A percentile compares a stretch with the other conserved stretches of the same genome.
Evolutionary conservation across 768 basidiomycete species (phyloP).

Genomic region (Strobilomyces confusus): DNA sequence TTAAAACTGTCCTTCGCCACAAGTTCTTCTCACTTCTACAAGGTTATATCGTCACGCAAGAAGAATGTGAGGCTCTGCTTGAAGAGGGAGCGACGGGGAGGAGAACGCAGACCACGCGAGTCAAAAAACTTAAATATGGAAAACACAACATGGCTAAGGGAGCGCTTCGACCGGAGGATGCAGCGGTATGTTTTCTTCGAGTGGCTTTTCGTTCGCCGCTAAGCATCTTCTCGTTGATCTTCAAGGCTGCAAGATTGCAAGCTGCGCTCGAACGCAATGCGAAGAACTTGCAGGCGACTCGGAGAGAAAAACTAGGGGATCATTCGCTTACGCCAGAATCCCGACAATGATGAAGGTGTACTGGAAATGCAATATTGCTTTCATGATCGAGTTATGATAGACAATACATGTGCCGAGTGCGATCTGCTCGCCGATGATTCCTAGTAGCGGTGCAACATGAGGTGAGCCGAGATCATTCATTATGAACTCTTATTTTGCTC

Average conservation of each 20-base stretch:
- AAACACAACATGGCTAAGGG: slow-evolving; percentile 92
- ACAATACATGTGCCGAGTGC: slow-evolving; percentile 20
- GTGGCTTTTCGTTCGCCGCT: neutral
- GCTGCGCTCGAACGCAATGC: slow-evolving; percentile 54
- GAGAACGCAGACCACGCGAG: slow-evolving; percentile 37
- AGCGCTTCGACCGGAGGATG: slow-evolving; percentile 76
- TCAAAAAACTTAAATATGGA: slow-evolving; percentile 55
- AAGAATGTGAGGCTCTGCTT: slow-evolving; percentile 68
- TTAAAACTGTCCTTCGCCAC: slow-evolving; percentile 79
- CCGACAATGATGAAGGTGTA: slow-evolving; percentile 1
- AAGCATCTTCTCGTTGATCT: neutral
- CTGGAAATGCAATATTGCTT: slow-evolving; percentile 9
- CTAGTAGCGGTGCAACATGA: neutral
- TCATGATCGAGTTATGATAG: slow-evolving; percentile 14
- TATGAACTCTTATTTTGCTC: slow-evolving; percentile 53
- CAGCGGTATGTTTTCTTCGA: slow-evolving; percentile 52
- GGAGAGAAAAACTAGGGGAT: slow-evolving; percentile 22
- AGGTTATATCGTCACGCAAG: slow-evolving; percentile 66
- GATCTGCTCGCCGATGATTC: slow-evolving; percentile 8
- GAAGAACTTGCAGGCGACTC: slow-evolving; percentile 26
- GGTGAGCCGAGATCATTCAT: slow-evolving; percentile 23
- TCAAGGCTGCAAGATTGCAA: slow-evolving; percentile 66
- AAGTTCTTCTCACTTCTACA: slow-evolving; percentile 80
- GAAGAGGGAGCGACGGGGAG: slow-evolving; percentile 27
- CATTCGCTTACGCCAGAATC: slow-evolving; percentile 20